These are phyloP conservation scores for Houttuynia cordata DNA, from an alignment of 164 flowering plant genomes.

Conservation along the genomic window DNA sequence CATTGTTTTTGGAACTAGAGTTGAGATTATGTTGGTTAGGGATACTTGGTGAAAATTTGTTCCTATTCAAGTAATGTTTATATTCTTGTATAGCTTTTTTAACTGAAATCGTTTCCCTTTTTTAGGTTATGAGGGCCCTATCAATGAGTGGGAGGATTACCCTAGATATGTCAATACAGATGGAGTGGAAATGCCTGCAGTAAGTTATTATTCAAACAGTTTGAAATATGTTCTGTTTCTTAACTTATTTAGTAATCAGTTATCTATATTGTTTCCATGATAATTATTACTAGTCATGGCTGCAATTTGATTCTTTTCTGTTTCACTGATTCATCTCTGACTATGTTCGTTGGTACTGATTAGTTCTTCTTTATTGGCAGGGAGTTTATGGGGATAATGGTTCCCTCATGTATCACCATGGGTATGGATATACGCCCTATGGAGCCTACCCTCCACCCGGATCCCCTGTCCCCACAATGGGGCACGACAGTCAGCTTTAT, in stretches of 20 bases:
- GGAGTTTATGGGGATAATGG: conserved; percentile 63
- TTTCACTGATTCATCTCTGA: too few species aligned
- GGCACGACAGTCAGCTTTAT: conserved; percentile 72
- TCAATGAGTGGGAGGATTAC: conserved; percentile 53
- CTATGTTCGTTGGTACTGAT: too few species aligned
- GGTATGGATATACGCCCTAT: conserved; percentile 69
- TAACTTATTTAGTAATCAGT: background rate
- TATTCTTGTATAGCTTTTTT: background rate
- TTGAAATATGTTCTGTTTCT: too few species aligned
- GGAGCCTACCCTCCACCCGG: conserved; percentile 56
- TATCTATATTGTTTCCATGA: background rate
- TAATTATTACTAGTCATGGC: background rate
- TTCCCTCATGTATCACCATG: conserved; percentile 48
- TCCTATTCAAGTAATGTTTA: background rate
- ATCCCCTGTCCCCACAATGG: conserved; percentile 62
- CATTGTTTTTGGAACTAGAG: background rate
- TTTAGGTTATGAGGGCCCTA: conserved; percentile 49
- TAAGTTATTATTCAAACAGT: conserved; percentile 16
- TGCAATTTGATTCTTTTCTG: background rate
- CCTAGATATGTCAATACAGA: conserved; percentile 40
- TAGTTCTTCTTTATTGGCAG: conserved; percentile 14
- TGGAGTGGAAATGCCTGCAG: conserved; percentile 57
- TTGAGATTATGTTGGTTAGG: background rate
- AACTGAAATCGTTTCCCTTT: background rate
- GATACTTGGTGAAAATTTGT: background rate